A percentile compares a stretch with the other conserved stretches of the same genome.
These are phyloP conservation scores for Leccinum rimulosum DNA, from an alignment of 768 basidiomycete genomes.

Conservation along the genomic window DNA sequence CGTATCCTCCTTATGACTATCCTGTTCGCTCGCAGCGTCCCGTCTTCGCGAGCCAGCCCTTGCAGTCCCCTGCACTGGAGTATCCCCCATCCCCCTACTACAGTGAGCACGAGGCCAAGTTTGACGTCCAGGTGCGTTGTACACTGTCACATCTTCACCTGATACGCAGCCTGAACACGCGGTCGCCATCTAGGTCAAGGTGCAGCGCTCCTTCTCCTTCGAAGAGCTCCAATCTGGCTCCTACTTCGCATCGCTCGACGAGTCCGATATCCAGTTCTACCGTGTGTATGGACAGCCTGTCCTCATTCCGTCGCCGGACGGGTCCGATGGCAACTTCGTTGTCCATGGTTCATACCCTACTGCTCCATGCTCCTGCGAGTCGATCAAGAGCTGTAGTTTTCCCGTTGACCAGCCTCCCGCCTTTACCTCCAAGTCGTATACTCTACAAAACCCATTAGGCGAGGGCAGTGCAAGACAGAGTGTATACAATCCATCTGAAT, in stretches of 20 bases:
- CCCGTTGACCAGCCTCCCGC: constrained; percentile 6
- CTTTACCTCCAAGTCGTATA: constrained; percentile 27
- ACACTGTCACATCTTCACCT: background rate
- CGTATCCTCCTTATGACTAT: constrained; percentile 1
- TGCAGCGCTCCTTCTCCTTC: constrained; percentile 32
- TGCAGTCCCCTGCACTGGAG: constrained; percentile 6
- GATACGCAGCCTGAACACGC: background rate
- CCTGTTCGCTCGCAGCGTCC: background rate
- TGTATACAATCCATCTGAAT: background rate
- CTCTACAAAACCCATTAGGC: constrained; percentile 28
- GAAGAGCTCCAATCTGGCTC: constrained; percentile 35
- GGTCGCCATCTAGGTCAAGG: constrained; percentile 21
- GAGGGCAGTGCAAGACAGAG: constrained; percentile 1
- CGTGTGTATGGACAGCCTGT: constrained; percentile 33
- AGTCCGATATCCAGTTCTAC: constrained; percentile 33
- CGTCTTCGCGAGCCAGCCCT: background rate
- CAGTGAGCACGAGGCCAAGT: constrained; percentile 17
- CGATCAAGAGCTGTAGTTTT: background rate
- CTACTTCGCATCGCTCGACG: constrained; percentile 30
- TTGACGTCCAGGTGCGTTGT: constrained; percentile 22
- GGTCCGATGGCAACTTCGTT: constrained; percentile 18
- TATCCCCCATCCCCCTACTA: constrained; percentile 1
- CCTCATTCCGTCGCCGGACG: constrained; percentile 27
- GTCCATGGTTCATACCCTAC: constrained; percentile 10
- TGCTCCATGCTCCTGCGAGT: constrained; percentile 1